phyloP scores from a whole-genome alignment of 2,329 filamentous ascomycete genomes.

The Phaeophleospora eucalypticola region DNA sequence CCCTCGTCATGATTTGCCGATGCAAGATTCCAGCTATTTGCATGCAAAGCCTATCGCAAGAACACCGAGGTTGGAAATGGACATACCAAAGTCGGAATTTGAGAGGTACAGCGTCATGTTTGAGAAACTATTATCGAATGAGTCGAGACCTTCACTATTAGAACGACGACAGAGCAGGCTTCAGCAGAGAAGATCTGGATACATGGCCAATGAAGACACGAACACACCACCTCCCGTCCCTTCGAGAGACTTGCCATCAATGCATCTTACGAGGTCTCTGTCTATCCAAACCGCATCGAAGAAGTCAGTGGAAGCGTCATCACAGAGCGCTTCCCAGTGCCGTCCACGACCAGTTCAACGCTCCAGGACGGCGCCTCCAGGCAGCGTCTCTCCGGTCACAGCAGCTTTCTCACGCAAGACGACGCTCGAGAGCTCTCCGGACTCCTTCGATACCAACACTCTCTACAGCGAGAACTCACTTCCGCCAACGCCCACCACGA shows the following conservation, averaged over 20 bases:
- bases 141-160: conserved; percentile 34
- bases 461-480: conserved; percentile 28
- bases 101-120: conserved; percentile 97
- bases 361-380: conserved; percentile 26
- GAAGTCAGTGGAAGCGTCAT: background rate
- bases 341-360: conserved; percentile 22
- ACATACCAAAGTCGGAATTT: conserved; percentile 74
- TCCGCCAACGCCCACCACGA: conserved; percentile 27
- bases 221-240: background rate
- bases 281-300: conserved; percentile 14
- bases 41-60: conserved; percentile 4
- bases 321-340: conserved; percentile 11
- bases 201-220: background rate
- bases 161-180: conserved; percentile 30
- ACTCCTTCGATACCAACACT: conserved; percentile 7
- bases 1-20: conserved; percentile 13
- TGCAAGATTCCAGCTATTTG: too few species aligned
- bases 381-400: conserved; percentile 13
- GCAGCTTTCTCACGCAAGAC: conserved; percentile 14
- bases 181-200: conserved; percentile 14
- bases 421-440: conserved; percentile 19
- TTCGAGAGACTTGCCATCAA: conserved; percentile 17
- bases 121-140: conserved; percentile 58
- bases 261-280: conserved; percentile 16
- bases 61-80: conserved; percentile 58